Conservation (phyloP, 2,329 filamentous ascomycete species). For the Dactylonectria estremocensis region DNA sequence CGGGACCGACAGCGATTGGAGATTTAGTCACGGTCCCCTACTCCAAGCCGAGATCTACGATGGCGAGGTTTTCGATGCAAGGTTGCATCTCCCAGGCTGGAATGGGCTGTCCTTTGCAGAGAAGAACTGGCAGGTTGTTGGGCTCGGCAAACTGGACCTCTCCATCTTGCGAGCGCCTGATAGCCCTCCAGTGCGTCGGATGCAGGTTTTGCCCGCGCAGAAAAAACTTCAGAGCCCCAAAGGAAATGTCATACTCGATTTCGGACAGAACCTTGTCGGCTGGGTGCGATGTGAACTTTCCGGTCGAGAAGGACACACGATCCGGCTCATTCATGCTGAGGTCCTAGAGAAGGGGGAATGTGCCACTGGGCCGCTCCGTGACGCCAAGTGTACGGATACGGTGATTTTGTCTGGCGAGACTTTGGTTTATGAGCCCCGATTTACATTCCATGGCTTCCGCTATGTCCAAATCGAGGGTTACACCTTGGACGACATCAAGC, state of each 20-base stretch:
- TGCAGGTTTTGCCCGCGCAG: conserved; percentile 30
- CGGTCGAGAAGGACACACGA: background rate
- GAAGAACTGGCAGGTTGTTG: no score
- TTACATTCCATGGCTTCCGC: conserved; percentile 70
- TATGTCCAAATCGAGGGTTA: conserved; percentile 65
- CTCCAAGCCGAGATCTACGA: conserved; percentile 48
- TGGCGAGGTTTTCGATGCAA: background rate
- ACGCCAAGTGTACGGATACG: conserved; percentile 59
- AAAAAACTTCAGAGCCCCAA: conserved; percentile 49
- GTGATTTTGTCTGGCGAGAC: conserved; percentile 49
- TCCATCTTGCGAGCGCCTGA: no score
- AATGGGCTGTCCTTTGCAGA: no score
- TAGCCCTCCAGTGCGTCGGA: conserved; percentile 15
- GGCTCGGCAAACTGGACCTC: no score
- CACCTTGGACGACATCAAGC: conserved; percentile 30
- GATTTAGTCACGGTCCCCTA: no score
- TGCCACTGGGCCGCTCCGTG: conserved; percentile 54
- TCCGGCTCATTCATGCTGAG: conserved; percentile 62
- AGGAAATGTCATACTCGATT: conserved; percentile 63
- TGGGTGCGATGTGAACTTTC: background rate
- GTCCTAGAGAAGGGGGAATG: conserved; percentile 61
- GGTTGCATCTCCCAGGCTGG: no score
- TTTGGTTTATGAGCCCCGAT: conserved; percentile 61
- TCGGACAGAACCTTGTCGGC: conserved; percentile 69
- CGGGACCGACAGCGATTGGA: no score